phyloP scores from a whole-genome alignment of 257 asterid species.

The Rubia yunnanensis region DNA sequence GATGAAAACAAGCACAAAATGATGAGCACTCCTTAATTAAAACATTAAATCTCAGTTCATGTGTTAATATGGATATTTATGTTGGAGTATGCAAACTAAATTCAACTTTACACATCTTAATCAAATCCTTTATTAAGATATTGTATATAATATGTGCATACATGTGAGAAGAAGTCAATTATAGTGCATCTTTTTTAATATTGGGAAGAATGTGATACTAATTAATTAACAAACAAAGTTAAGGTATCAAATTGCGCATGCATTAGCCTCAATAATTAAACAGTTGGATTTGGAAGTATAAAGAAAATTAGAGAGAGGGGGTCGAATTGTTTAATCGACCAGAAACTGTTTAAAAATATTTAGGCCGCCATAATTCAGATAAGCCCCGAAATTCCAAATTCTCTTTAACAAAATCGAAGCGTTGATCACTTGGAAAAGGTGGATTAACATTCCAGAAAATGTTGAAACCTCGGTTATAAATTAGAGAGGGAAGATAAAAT shows the following conservation, averaged over 20 bases:
- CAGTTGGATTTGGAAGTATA: not conserved
- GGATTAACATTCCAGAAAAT: not conserved
- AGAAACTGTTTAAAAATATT: conserved; percentile 4
- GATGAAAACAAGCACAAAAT: conserved; percentile 1
- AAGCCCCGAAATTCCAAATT: conserved; percentile 5
- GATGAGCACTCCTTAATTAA: not conserved
- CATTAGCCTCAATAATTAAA: not conserved
- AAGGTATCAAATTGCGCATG: conserved; percentile 11
- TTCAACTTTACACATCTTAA: not conserved
- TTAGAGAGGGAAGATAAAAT: not conserved
- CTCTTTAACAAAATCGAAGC: not conserved
- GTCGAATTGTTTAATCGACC: not conserved
- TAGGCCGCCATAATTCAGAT: not conserved
- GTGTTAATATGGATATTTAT: not conserved
- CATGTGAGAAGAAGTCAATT: conserved; percentile 9
- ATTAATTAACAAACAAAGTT: not conserved
- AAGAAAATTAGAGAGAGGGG: not conserved
- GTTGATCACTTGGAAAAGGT: not conserved
- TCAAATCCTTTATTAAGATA: conserved; percentile 1
- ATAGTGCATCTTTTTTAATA: not conserved
- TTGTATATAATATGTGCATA: not conserved
- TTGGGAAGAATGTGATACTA: not conserved
- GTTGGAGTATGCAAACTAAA: conserved; percentile 1
- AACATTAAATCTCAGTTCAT: not conserved
- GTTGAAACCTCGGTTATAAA: not conserved